Conservation (phyloP, 129 eudicot genomes). For the Gnaphalium uliginosum region DNA sequence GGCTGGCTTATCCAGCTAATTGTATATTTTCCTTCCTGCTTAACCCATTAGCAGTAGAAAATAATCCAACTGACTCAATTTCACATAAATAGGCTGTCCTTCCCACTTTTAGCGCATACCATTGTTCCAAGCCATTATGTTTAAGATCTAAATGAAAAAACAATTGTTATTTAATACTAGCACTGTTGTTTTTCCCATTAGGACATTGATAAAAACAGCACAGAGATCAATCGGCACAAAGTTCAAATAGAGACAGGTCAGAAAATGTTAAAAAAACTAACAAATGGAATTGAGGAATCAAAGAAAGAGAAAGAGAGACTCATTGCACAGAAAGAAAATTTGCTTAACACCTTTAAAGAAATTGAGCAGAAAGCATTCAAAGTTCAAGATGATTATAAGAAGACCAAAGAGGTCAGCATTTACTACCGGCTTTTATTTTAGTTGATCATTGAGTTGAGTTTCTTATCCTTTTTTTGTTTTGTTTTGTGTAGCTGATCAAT, state of each 20-base stretch:
- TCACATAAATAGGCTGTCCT: not conserved
- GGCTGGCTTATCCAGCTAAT: not conserved
- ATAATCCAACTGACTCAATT: not conserved
- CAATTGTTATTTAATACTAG: no score
- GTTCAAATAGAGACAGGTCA: constrained; percentile 92
- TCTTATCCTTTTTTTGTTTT: not conserved
- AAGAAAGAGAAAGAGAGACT: constrained; percentile 75
- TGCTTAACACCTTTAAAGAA: constrained; percentile 67
- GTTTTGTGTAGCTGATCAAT: constrained; percentile 56
- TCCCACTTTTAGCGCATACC: not conserved
- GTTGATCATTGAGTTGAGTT: constrained; percentile 1
- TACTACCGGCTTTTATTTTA: not conserved
- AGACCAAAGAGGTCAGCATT: constrained; percentile 65
- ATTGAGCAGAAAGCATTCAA: constrained; percentile 76
- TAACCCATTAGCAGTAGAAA: not conserved
- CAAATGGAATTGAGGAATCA: constrained; percentile 77
- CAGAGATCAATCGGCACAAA: constrained; percentile 87
- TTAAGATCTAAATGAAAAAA: no score
- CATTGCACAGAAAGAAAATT: constrained; percentile 48
- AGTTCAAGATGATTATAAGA: constrained; percentile 78
- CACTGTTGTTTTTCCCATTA: no score
- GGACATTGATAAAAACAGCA: constrained; percentile 53
- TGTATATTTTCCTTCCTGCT: not conserved
- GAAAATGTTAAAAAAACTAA: constrained; percentile 70
- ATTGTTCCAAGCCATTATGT: no score